A percentile compares a stretch with the other conserved stretches of the same genome.
These are phyloP conservation scores for Spinacia oleracea DNA, from an alignment of 179 eudicot genomes.

Conservation along the genomic window DNA sequence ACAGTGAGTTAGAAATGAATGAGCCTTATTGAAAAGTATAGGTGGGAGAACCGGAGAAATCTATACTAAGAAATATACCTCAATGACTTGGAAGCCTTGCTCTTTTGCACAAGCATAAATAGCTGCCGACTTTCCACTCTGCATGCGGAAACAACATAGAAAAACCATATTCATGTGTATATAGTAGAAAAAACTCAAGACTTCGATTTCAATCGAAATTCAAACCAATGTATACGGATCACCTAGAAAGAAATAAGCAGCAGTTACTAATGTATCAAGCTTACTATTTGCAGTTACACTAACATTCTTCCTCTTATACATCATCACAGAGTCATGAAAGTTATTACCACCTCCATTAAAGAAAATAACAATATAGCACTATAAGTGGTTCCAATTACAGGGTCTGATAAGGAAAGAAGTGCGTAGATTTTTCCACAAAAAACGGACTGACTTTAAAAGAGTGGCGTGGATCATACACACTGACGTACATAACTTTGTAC, in stretches of 20 bases:
- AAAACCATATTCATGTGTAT: not conserved
- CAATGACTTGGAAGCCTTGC: conserved; percentile 86
- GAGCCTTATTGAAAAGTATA: not conserved
- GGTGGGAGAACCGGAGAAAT: conserved; percentile 3
- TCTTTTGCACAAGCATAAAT: conserved; percentile 97
- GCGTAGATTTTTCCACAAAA: not conserved
- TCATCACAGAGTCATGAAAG: too few relatives aligned
- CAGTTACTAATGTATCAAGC: not conserved
- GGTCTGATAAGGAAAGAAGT: not conserved
- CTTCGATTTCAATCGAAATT: not conserved
- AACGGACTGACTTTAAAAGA: not conserved
- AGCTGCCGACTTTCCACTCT: conserved; percentile 99
- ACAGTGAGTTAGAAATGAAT: not conserved
- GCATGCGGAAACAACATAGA: conserved; percentile 26
- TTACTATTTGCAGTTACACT: not conserved
- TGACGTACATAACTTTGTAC: not conserved
- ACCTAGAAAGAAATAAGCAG: not conserved
- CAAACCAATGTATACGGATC: not conserved
- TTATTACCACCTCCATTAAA: not conserved
- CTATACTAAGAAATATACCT: conserved; percentile 53
- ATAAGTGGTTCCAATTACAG: not conserved
- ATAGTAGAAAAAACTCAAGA: not conserved
- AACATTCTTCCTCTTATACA: not conserved
- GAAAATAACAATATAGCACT: not conserved
- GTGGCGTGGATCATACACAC: not conserved